Evolutionary conservation across 805 yeast species (phyloP).

Genomic region (Suhomyces sp.): DNA sequence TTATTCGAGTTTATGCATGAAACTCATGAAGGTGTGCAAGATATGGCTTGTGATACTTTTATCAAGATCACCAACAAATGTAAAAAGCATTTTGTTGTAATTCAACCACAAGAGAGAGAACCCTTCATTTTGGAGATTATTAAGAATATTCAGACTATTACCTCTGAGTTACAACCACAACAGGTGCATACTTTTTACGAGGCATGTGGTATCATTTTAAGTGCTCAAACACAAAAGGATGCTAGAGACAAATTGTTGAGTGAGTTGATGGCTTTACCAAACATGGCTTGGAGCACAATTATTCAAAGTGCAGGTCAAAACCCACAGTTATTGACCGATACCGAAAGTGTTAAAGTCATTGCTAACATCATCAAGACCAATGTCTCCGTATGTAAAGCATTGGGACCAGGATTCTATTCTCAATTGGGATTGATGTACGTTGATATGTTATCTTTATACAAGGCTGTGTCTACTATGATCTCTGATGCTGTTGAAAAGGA

Average conservation of each 20-base stretch:
- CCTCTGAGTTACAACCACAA: conserved; percentile 92
- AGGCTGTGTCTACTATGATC: conserved; percentile 84
- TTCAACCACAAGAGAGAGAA: conserved; percentile 79
- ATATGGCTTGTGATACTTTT: conserved; percentile 99
- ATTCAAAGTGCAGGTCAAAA: conserved; percentile 82
- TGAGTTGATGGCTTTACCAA: conserved; percentile 88
- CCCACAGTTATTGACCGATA: conserved; percentile 71
- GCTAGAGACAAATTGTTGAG: conserved; percentile 68
- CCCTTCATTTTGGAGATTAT: conserved; percentile 93
- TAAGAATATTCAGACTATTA: conserved; percentile 74
- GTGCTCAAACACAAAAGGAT: conserved; percentile 75
- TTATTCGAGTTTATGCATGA: conserved; percentile 99
- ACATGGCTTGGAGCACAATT: conserved; percentile 90
- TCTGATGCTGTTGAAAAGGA: conserved; percentile 74
- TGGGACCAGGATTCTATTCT: conserved; percentile 87
- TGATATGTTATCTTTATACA: conserved; percentile 86
- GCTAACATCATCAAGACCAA: conserved; percentile 95
- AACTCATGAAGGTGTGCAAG: conserved; percentile 99
- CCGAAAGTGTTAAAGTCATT: conserved; percentile 87
- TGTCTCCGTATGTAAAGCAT: conserved; percentile 89
- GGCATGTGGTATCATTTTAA: conserved; percentile 92
- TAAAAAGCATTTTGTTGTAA: conserved; percentile 89
- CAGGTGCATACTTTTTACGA: conserved; percentile 97
- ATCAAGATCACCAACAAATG: conserved; percentile 94
- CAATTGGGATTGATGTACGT: conserved; percentile 85